These are phyloP conservation scores for Prunus fruticosa DNA, from an alignment of 306 rosid species.

Conservation along the genomic window DNA sequence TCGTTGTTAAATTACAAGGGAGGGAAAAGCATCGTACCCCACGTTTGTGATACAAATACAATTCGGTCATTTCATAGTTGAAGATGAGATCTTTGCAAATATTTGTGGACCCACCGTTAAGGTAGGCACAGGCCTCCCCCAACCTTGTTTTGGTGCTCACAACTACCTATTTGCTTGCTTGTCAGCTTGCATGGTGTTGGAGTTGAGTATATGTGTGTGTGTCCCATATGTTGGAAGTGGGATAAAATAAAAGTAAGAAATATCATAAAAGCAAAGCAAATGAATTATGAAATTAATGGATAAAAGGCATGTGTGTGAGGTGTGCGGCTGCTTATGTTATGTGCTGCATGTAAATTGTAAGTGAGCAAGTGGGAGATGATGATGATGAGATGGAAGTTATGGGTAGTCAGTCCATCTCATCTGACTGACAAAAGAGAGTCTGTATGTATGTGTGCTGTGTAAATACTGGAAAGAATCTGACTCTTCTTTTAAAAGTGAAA, in stretches of 20 bases:
- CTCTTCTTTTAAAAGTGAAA: not conserved
- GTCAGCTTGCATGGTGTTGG: conserved; percentile 8
- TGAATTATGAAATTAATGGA: not conserved
- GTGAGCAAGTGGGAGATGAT: conserved; percentile 7
- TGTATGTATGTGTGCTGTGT: not conserved
- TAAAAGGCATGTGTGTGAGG: too few relatives aligned
- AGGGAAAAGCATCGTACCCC: not conserved
- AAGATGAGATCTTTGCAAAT: conserved; percentile 5
- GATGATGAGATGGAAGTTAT: conserved; percentile 1
- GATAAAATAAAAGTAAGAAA: not conserved
- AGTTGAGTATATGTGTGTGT: not conserved
- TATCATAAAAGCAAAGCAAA: not conserved
- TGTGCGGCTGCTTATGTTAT: too few relatives aligned
- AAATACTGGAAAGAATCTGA: not conserved
- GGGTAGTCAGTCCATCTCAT: not conserved
- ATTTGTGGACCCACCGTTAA: conserved; percentile 2
- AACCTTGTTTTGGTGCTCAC: not conserved
- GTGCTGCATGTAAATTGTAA: not conserved
- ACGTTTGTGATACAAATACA: not conserved
- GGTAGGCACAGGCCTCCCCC: not conserved
- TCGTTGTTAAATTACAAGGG: not conserved
- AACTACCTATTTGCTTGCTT: not conserved
- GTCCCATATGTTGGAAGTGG: not conserved
- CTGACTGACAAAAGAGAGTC: not conserved
- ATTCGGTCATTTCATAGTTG: not conserved